These are phyloP conservation scores for Picochlorum sp. DNA, from an alignment of 139 green algal species.

Conservation along the genomic window DNA sequence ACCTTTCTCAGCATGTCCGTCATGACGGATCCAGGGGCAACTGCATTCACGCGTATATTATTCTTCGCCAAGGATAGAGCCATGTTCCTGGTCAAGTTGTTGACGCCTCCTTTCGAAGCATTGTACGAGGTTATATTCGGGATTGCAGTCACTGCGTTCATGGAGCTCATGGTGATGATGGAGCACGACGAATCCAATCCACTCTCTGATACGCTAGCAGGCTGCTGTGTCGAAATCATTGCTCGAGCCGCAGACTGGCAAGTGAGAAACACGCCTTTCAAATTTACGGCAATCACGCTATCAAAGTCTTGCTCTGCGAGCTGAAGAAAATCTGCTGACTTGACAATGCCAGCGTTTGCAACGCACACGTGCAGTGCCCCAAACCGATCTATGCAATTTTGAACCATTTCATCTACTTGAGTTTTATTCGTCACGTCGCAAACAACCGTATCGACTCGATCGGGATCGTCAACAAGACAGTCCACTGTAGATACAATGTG, in stretches of 20 bases:
- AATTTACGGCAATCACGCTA: constrained; percentile 67
- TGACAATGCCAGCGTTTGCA: constrained; percentile 54
- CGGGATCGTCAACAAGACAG: constrained; percentile 15
- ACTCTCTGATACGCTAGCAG: constrained; percentile 26
- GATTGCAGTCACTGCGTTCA: constrained; percentile 73
- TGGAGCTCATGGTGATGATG: constrained; percentile 75
- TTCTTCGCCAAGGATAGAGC: constrained; percentile 61
- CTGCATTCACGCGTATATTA: constrained; percentile 73
- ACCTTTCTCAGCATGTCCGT: constrained; percentile 63
- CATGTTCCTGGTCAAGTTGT: constrained; percentile 76
- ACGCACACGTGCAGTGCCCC: constrained; percentile 48
- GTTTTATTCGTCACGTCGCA: constrained; percentile 54
- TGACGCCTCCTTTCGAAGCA: constrained; percentile 72
- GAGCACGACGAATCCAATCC: background rate
- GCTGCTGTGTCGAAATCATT: constrained; percentile 57
- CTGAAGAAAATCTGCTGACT: constrained; percentile 62
- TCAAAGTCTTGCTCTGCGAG: constrained; percentile 77
- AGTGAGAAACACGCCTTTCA: constrained; percentile 74
- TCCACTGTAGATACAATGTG: too few relatives aligned
- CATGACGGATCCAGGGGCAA: constrained; percentile 69
- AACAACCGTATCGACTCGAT: constrained; percentile 14
- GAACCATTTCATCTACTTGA: constrained; percentile 45
- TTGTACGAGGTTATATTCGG: constrained; percentile 58
- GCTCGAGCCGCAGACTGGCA: constrained; percentile 48
- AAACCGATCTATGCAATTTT: constrained; percentile 35